Evolutionary conservation across 2,329 filamentous ascomycete genomes (phyloP), one percentile per base, ranked within the genome.

Genomic region (Neodidymelliopsis sp.): DNA sequence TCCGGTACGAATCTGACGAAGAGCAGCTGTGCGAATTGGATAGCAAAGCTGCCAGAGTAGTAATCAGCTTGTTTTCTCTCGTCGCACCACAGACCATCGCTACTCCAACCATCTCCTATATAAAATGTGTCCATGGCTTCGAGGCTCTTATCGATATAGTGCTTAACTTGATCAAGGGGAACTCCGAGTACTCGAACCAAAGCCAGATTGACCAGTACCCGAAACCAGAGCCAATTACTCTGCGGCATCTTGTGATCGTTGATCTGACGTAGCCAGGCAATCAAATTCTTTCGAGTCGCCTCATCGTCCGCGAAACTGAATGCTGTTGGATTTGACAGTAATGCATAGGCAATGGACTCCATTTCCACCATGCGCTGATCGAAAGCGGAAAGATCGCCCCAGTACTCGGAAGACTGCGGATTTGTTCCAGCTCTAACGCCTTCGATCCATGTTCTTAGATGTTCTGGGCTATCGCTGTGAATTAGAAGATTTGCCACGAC

Each of bases 301-400:
- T 57, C 39, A 10, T n/a, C 72, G 23, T 4, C 52, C 43, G 9
- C 52, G 40, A 20, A 54, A 46, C 35, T 51, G 34, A 76, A 75
- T 3, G 64, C 54, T 1, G 62, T 42, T 0, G 77, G 76, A 0
- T 73, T 67, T 1, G 64, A 54, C 0, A 81, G 63, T 0, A 81
- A 62, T 0, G 76, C 75, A 52, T 75, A 78, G 0, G 76, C 69
- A 1, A 81, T 66, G 13, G 75, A 74, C 54, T 81, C 78, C 9
- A 76, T 72, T 48, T 81, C 79, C 0, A 81, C 79, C 77, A 81
- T 80, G 3, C 77, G 62, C 53, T 81, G 79, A 31, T 81, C 77
- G 13, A 66, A 69, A 12, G 74, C 60, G 0, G 54, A 57, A 5
- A 80, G 62, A 6, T 65, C 53, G 0, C 77, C 78, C 78, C 78